phyloP scores from a whole-genome alignment of 2,329 filamentous ascomycete species.

The Colletotrichum caudatum region DNA sequence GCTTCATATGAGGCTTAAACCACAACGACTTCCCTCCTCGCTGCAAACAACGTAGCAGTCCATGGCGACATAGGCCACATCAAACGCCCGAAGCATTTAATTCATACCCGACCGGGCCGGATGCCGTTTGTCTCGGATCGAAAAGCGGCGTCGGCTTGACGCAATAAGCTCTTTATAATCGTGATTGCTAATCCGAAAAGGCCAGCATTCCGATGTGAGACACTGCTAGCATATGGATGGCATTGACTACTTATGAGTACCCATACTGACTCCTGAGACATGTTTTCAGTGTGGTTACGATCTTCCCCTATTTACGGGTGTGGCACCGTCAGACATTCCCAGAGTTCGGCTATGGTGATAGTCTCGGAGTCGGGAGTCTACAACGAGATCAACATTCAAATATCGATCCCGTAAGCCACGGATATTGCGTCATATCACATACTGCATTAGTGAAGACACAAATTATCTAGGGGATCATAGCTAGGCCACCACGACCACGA shows the following conservation, averaged over 20 bases:
- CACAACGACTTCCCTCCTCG: not conserved
- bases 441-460: not conserved
- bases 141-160: not conserved
- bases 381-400: not conserved
- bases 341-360: not conserved
- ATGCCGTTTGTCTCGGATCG: not conserved
- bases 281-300: not conserved
- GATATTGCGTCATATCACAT: not conserved
- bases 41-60: not conserved
- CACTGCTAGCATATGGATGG: not conserved
- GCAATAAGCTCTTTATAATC: not conserved
- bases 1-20: not conserved
- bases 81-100: not conserved
- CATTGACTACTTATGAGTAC: not conserved
- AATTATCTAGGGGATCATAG: not conserved
- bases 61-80: too few species aligned
- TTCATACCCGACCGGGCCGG: not conserved
- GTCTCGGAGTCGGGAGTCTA: not conserved
- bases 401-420: too few species aligned
- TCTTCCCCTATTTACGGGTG: not conserved
- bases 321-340: not conserved
- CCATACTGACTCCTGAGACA: too few species aligned
- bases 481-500: not conserved
- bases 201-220: not conserved
- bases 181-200: not conserved